Evolutionary conservation across 2,329 filamentous ascomycete genomes (phyloP), one percentile per base, ranked within the genome.

Genomic region (Ophiocordyceps sinensis): DNA sequence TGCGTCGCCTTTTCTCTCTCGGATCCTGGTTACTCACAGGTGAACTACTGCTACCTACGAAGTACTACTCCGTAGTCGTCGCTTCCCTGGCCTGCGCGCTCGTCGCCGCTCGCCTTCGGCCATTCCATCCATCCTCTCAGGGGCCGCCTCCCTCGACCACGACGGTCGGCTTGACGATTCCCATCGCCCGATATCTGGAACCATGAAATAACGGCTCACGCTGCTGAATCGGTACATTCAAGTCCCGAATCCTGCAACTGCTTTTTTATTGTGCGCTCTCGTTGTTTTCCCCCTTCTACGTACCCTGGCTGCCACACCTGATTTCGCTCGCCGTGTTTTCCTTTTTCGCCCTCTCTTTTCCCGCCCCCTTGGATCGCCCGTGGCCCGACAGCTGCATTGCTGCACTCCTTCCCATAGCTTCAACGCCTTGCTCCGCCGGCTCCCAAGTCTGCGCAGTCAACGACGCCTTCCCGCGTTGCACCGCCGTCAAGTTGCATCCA

Each of bases 181-280:
- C 50, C 57, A 56, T 44, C 47, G 47, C 49, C 48, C 43, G 43
- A 46, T 45, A 45, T 44, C 46, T 51, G 56, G 52, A 63, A 65
- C 55, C 54, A 71, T 70, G 68, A 60, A 58, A 64, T 19, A 61
- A 60, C 46, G 39, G 12, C 52, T 54, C 55, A 60, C 53, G 49
- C 50, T 51, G 49, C 48, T 50, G 54, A 49, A 59, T 61, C 64
- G 59, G 57, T 62, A 52, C 52, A 52, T 47, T 46, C 45, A 50
- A 43, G 29, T 44, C 45, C 39, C 43, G 41, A 47, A 45, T 41
- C 39, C 41, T 17, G 32, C 44, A 38, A 31, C 38, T 41, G 43
- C 41, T 26, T 26, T 26, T 19, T 26, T 26, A 2, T 3, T 26
- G 23, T 26, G 23, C 23, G 23, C 6, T 42, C 14, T 35, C 6